Base-by-base conservation (phyloP, 116 monocot species). In the Phalaenopsis hybrid region DNA sequence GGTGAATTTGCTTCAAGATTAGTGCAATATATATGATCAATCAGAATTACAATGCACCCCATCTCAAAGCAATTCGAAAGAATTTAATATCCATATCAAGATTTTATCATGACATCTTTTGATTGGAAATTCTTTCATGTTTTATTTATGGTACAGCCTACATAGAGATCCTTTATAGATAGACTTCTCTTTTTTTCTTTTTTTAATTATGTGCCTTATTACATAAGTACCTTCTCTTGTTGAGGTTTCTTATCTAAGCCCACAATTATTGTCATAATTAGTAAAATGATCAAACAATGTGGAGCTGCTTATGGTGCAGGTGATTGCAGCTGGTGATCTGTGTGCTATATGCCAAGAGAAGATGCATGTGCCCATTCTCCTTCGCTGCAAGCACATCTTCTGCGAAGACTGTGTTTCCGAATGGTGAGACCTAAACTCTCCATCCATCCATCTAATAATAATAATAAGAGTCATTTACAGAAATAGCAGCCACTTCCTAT, bases 341-440 rank as follows among this genome's bases (percentile, higher is more conserved):
- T 83, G 83, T 43, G 83, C 83, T 52, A 83, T 83, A 17, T 83
- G 83, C 83, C 83, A 83, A n/a, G 83, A 83, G 83, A 83, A 83
- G 83, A 78, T 83, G 78, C 65, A 83, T 20, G 34, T 23, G 46
- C 83, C 83, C 1, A 78, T 83, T 18, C 68, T 83, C 7, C 68
- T 83, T 77, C 43, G 69, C 15, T 83, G 83, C 69, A 83, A 83
- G 48, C 82, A 82, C 57, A 59, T 82, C 5, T 67, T 79, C 77
- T 85, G 85, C 76, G 81, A 81, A 57, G 81, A 75, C 21, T 81
- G 81, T 18, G 77, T 72, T 5, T 83, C 78, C 41, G 83, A 83
- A 78, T 81, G 74, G 74, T 74, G 34, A 77, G 72, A 37, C 13
- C n/a, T 12, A 18, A 18, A 4, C 63, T n/a, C 2, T 63, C 63